Evolutionary conservation across 164 flowering plant species (phyloP).

Genomic region (Piper longum): DNA sequence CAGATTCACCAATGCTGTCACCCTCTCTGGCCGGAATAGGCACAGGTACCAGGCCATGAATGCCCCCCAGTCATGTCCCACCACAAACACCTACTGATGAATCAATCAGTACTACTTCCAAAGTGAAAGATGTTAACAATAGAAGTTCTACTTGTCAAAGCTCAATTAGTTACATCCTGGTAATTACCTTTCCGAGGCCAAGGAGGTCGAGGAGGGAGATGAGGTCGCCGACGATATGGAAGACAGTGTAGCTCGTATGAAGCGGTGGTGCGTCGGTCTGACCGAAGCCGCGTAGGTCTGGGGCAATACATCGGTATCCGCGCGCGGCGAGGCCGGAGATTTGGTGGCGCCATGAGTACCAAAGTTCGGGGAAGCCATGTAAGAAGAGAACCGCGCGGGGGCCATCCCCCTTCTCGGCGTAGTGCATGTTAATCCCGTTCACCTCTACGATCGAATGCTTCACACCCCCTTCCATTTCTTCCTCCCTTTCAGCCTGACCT

Average conservation of each 20-base stretch:
- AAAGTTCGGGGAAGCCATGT: slow-evolving; percentile 34
- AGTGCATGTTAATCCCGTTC: slow-evolving; percentile 36
- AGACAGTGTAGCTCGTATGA: slow-evolving; percentile 23
- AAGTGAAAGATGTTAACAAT: neutral
- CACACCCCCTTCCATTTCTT: slow-evolving; percentile 4
- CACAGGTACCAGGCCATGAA: slow-evolving; percentile 52
- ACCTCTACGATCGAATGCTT: slow-evolving; percentile 12
- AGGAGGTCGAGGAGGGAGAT: slow-evolving; percentile 46
- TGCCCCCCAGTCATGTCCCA: slow-evolving; percentile 24
- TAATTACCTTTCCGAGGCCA: slow-evolving; percentile 16
- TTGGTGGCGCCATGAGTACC: slow-evolving; percentile 41
- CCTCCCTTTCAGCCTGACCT: neutral
- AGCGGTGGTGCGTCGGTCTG: slow-evolving; percentile 42
- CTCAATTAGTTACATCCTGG: neutral
- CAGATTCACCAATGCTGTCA: slow-evolving; percentile 54
- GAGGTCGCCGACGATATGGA: slow-evolving; percentile 56
- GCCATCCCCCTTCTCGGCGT: slow-evolving; percentile 28
- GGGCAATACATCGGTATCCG: slow-evolving; percentile 41
- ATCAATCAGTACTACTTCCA: neutral
- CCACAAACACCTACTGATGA: neutral
- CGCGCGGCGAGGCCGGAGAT: slow-evolving; percentile 17
- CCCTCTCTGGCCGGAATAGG: slow-evolving; percentile 56
- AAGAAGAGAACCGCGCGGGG: slow-evolving; percentile 17
- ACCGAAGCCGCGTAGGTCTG: slow-evolving; percentile 36
- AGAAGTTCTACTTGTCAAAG: neutral